Evolutionary conservation across 768 basidiomycete species (phyloP).

Genomic region (Amanita pallidorosea): DNA sequence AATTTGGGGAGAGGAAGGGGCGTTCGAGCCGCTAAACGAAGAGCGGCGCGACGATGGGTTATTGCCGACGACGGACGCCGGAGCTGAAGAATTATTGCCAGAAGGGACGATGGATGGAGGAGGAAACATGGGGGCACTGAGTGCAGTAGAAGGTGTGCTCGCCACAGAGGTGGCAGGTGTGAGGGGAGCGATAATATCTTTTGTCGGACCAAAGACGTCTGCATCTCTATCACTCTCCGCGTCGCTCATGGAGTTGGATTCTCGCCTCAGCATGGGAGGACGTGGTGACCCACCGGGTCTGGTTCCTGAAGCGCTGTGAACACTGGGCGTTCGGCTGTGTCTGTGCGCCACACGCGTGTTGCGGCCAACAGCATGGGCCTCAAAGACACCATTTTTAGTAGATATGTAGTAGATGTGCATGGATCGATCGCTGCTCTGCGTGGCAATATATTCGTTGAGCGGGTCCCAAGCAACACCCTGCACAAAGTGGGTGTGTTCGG

Average conservation of each 20-base stretch:
- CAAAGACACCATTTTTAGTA: constrained; percentile 70
- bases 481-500: constrained; percentile 93
- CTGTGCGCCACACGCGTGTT: constrained; percentile 67
- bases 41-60: constrained; percentile 43
- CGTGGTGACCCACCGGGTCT: constrained; percentile 2
- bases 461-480: constrained; percentile 99
- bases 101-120: constrained; percentile 33
- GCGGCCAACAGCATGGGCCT: constrained; percentile 85
- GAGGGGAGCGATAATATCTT: constrained; percentile 27
- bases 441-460: constrained; percentile 92
- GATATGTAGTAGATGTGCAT: constrained; percentile 91
- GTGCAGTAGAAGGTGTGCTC: constrained; percentile 45
- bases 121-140: constrained; percentile 38
- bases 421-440: constrained; percentile 91
- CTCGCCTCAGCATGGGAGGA: constrained; percentile 2
- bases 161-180: constrained; percentile 63
- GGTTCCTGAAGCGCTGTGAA: constrained; percentile 9
- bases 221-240: constrained; percentile 41
- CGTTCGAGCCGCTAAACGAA: constrained; percentile 74
- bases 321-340: constrained; percentile 65
- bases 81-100: constrained; percentile 3
- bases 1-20: constrained; percentile 62
- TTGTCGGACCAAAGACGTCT: constrained; percentile 20
- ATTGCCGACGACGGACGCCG: constrained; percentile 30
- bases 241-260: constrained; percentile 26